Conservation (phyloP, 306 rosid species). For the Pyrus betulifolia region DNA sequence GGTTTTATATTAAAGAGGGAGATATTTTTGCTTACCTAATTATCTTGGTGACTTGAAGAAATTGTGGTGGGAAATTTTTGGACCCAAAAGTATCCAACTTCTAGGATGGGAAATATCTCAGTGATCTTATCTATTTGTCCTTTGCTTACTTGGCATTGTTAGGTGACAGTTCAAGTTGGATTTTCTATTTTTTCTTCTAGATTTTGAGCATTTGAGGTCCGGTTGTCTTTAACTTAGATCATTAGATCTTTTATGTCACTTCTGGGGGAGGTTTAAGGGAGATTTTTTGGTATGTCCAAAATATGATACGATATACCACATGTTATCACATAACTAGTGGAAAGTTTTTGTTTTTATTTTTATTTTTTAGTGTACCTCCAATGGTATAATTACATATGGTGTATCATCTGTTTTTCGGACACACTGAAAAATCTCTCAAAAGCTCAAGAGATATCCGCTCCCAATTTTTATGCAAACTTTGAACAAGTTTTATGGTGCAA, state of each 20-base stretch:
- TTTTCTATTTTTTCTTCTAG: background rate
- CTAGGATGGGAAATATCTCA: background rate
- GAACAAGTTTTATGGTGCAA: background rate
- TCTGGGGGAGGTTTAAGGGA: too few relatives aligned
- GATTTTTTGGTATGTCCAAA: too few relatives aligned
- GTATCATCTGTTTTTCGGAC: accelerated
- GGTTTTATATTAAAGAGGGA: background rate
- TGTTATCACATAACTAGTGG: too few relatives aligned
- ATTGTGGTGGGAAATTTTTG: background rate
- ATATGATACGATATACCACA: too few relatives aligned
- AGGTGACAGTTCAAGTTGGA: background rate
- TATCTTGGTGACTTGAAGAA: background rate
- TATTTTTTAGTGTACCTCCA: too few relatives aligned
- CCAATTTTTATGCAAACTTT: background rate
- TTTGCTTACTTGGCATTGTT: background rate
- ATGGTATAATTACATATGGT: too few relatives aligned
- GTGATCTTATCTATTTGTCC: background rate
- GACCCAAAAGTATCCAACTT: background rate
- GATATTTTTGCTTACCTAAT: background rate
- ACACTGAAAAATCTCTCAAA: too few relatives aligned
- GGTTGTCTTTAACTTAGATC: background rate
- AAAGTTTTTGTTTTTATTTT: too few relatives aligned
- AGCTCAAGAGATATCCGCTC: too few relatives aligned
- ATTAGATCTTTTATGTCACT: too few relatives aligned
- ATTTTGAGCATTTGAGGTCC: background rate